A percentile compares a stretch with the other conserved stretches of the same genome.
phyloP scores from a whole-genome alignment of 495 filamentous ascomycete genomes.

The Aspergillus coremiiformis region DNA sequence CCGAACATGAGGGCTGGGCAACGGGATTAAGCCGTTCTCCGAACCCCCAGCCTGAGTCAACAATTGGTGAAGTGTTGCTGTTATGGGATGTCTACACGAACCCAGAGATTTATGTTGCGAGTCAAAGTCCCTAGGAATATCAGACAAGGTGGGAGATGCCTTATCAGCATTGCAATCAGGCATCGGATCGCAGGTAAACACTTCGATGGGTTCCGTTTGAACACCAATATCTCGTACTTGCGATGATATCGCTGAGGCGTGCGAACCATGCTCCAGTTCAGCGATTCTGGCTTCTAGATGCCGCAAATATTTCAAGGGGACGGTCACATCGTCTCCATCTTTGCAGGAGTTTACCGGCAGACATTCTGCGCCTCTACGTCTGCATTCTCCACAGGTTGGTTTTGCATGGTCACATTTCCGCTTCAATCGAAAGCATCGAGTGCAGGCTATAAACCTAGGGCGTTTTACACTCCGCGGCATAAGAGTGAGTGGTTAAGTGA shows the following conservation, averaged over 20 bases:
- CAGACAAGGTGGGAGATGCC: neutral
- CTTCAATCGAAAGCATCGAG: constrained; percentile 30
- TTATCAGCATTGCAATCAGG: neutral
- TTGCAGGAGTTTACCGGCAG: constrained; percentile 23
- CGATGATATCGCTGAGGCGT: neutral
- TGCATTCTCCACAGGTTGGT: constrained; percentile 28
- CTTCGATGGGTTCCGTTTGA: constrained; percentile 19
- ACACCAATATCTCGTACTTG: constrained; percentile 22
- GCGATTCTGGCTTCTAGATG: constrained; percentile 22
- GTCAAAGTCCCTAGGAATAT: neutral
- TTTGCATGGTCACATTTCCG: constrained; percentile 31
- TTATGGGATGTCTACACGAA: neutral
- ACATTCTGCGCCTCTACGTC: constrained; percentile 27
- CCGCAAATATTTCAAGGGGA: constrained; percentile 27
- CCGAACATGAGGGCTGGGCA: neutral
- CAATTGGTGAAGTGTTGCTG: neutral
- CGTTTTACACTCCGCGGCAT: constrained; percentile 2
- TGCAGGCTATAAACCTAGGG: constrained; percentile 17
- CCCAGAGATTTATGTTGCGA: neutral
- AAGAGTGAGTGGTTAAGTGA: neutral
- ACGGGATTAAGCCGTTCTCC: neutral
- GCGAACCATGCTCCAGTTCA: constrained; percentile 13
- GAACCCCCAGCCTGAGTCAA: neutral
- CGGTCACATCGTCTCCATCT: constrained; percentile 24
- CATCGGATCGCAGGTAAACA: neutral